Evolutionary conservation across 139 green algal species (phyloP), one percentile per base, ranked within the genome.

Genomic region (Chlorokybus atmophyticus): DNA sequence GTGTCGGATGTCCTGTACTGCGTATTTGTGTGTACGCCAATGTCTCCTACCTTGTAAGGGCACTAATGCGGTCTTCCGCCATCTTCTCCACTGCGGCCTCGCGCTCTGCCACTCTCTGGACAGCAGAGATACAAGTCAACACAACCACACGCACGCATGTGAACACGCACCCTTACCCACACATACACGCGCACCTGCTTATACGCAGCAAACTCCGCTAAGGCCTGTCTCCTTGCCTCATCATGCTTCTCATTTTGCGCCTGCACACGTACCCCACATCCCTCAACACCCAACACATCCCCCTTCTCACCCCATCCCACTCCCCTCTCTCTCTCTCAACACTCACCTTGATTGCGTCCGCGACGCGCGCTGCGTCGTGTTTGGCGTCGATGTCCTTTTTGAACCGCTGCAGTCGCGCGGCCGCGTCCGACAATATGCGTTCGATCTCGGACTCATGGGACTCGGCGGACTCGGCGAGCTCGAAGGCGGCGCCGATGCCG

Each of bases 381-480:
- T 44, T 44, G 10, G 35, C 14, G 10, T 44, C 35, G 10, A 44
- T 10, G 35, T 14, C 10, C 14, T 44, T 44, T 44, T 77, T 75
- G 54, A 77, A 79, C 4, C 62, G 47, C 26, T 66, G 63, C 0
- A 81, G 32, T 51, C 79, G 79, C 14, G 72, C 73, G 3, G 64
- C 62, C 21, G 79, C 70, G 35, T 83, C 75, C 26, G 65, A 66
- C 30, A 80, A 40, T 5, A 82, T 75, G 27, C 74, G 65, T 29
- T 84, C 68, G 10, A 84, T 80, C 49, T 85, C 79, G 0, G 51
- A 41, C 30, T 85, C 81, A 55, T 85, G 79, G 28, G 83, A 75
- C 30, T 80, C 77, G 39, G 67, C 70, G 40, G 82, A 51, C 35
- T 85, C 75, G 52, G 75, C 63, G 26, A 85, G 47, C 29, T 87